Evolutionary conservation across 345 rosid species (phyloP).

Genomic region (Eutrema heterophyllum): DNA sequence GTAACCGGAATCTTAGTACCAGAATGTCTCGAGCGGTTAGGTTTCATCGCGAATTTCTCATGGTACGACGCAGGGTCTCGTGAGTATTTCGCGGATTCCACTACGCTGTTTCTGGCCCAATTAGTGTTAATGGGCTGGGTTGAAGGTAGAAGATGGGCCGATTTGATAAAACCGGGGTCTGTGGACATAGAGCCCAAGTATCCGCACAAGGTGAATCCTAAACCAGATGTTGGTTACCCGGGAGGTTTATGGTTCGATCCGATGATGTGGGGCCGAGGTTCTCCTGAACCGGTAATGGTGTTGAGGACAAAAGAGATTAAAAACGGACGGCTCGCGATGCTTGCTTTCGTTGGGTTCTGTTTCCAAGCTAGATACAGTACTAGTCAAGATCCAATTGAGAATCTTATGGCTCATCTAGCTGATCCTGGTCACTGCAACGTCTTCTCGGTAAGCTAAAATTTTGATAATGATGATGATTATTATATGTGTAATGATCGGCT

Average conservation of each 20-base stretch:
- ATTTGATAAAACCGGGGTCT: slow-evolving; percentile 73
- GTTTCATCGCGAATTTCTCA: slow-evolving; percentile 64
- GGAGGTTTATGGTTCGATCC: slow-evolving; percentile 95
- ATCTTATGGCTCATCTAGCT: slow-evolving; percentile 80
- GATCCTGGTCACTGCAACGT: slow-evolving; percentile 96
- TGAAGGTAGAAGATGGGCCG: slow-evolving; percentile 96
- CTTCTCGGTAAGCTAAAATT: slow-evolving; percentile 53
- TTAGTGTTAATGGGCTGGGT: slow-evolving; percentile 84
- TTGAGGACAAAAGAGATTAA: slow-evolving; percentile 92
- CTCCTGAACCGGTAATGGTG: slow-evolving; percentile 93
- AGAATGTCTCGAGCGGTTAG: slow-evolving; percentile 70
- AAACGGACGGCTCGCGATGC: slow-evolving; percentile 89
- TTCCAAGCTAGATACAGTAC: slow-evolving; percentile 75
- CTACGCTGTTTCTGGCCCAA: slow-evolving; percentile 65
- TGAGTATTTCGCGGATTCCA: slow-evolving; percentile 74
- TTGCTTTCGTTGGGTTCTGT: slow-evolving; percentile 82
- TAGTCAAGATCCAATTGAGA: slow-evolving; percentile 66
- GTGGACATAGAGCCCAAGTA: slow-evolving; percentile 63
- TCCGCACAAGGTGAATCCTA: slow-evolving; percentile 67
- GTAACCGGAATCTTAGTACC: slow-evolving; percentile 82
- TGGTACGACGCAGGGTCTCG: slow-evolving; percentile 86
- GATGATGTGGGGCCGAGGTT: slow-evolving; percentile 89
- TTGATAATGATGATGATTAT: not conserved
- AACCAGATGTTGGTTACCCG: slow-evolving; percentile 81
- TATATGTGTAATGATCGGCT: not conserved